Evolutionary conservation across 441 rosid species (phyloP), one percentile per base, ranked within the genome.

Genomic region (Populus hybrid): DNA sequence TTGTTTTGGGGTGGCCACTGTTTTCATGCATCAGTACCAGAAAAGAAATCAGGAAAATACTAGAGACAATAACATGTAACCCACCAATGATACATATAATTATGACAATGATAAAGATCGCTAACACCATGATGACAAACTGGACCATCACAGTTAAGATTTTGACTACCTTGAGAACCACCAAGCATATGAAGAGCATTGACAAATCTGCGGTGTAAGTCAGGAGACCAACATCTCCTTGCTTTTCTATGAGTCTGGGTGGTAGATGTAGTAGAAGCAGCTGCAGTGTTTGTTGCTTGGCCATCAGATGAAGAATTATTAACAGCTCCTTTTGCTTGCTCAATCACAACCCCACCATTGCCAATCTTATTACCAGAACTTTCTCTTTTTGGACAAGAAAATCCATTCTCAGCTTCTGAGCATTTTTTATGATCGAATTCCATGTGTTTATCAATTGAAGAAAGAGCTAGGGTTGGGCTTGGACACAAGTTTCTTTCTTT

Each of bases 171-270:
- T 94, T 96, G 99, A 74, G 98, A 93, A 38, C 98, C 99, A 63
- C 99, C 98, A n/a, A 96, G 96, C 98, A 93, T 88, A 78, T 96
- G 99, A 42, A 96, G 94, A 67, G 99, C 99, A 83, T 86, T 89
- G 7, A 96, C 97, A 79, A 96, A 96, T 88, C 97, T 86, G 67
- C 98, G 82, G 84, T 94, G 99, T 89, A 96, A 88, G 77, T 96
- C 98, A 7, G 99, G 99, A 0, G 99, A 96, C 99, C 99, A 96
- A 68, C 98, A 96, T 76, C 98, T 92, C 57, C 99, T 91, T 35
- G 98, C 93, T 82, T 96, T 96, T 83, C 99, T 84, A 76, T 92
- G 91, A 84, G 91, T 82, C 76, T 94, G 97, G 75, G 72, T 65
- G 3, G 59, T 32, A 4, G 28, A 24, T 30, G 79, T 72, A 36